phyloP scores from a whole-genome alignment of 75 land plant species.

The Adiantum capillusveneris region DNA sequence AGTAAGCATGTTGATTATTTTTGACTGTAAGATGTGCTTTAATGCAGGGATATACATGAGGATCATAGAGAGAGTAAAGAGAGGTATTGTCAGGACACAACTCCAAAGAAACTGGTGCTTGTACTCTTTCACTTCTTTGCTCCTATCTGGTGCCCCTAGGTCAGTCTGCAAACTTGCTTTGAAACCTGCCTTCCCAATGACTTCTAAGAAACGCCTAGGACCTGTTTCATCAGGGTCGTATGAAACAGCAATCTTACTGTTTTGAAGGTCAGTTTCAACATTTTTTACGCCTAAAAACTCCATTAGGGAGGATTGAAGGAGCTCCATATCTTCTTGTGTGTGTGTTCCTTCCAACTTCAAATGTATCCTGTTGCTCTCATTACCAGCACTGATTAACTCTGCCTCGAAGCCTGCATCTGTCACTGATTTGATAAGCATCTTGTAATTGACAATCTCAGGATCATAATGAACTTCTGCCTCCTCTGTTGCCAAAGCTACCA shows the following conservation, averaged over 20 bases:
- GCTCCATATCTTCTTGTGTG: constrained; percentile 23
- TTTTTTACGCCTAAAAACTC: constrained; percentile 52
- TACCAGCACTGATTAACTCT: constrained; percentile 48
- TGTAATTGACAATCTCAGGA: constrained; percentile 37
- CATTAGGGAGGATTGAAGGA: constrained; percentile 42
- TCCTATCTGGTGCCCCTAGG: constrained; percentile 13
- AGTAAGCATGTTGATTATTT: constrained; percentile 21
- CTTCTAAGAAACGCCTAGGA: constrained; percentile 52
- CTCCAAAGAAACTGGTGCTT: constrained; percentile 20
- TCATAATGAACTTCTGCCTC: constrained; percentile 66
- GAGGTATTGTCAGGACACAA: constrained; percentile 18
- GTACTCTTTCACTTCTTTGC: constrained; percentile 17
- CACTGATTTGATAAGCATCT: constrained; percentile 32
- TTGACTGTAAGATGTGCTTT: constrained; percentile 4
- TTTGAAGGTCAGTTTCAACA: constrained; percentile 17
- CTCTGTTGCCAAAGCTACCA: constrained; percentile 68
- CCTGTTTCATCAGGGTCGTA: constrained; percentile 65
- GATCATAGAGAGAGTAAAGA: constrained; percentile 29
- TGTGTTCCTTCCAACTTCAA: constrained; percentile 43
- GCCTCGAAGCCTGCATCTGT: constrained; percentile 69
- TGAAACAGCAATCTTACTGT: constrained; percentile 32
- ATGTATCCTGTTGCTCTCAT: constrained; percentile 44
- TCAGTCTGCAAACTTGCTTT: constrained; percentile 30
- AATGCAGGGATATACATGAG: constrained; percentile 30
- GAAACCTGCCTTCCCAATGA: constrained; percentile 32